phyloP scores from a whole-genome alignment of 306 rosid genomes.

The Gastrolobium villosum region DNA sequence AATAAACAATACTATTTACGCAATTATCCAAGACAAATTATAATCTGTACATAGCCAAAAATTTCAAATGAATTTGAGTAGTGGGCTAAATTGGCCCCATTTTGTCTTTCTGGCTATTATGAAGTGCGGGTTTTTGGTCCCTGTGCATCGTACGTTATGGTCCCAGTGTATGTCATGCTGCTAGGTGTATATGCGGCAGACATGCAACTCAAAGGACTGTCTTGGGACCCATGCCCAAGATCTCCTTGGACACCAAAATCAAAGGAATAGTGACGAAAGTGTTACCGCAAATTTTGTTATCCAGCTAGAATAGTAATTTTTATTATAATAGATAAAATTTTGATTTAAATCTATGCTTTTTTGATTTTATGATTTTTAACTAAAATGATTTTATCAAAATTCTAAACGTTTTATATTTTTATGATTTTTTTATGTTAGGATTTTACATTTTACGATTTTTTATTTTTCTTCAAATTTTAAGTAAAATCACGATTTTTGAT shows the following conservation, averaged over 20 bases:
- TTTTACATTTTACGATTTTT: too few relatives aligned
- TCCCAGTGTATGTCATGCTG: constrained; percentile 48
- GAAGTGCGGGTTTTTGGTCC: constrained; percentile 48
- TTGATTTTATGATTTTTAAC: too few relatives aligned
- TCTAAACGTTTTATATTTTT: too few relatives aligned
- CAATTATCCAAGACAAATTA: neutral
- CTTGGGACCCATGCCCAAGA: constrained; percentile 49
- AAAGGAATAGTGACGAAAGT: too few relatives aligned
- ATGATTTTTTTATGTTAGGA: too few relatives aligned
- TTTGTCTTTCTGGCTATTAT: neutral
- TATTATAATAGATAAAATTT: too few relatives aligned
- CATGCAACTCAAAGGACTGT: constrained; percentile 60
- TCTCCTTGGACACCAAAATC: constrained; percentile 53
- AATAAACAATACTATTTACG: neutral
- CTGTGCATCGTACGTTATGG: constrained; percentile 49
- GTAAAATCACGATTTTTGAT: too few relatives aligned
- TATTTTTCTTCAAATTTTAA: too few relatives aligned
- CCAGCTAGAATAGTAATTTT: too few relatives aligned
- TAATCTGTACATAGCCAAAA: constrained; percentile 1
- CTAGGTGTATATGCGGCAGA: constrained; percentile 58
- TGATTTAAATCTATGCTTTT: too few relatives aligned
- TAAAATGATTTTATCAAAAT: too few relatives aligned
- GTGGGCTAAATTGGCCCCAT: constrained; percentile 2
- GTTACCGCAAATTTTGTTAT: too few relatives aligned
- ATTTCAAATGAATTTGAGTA: constrained; percentile 6